These are phyloP conservation scores for Metschnikowia kofuensis DNA, from an alignment of 805 yeast species.

Conservation along the genomic window DNA sequence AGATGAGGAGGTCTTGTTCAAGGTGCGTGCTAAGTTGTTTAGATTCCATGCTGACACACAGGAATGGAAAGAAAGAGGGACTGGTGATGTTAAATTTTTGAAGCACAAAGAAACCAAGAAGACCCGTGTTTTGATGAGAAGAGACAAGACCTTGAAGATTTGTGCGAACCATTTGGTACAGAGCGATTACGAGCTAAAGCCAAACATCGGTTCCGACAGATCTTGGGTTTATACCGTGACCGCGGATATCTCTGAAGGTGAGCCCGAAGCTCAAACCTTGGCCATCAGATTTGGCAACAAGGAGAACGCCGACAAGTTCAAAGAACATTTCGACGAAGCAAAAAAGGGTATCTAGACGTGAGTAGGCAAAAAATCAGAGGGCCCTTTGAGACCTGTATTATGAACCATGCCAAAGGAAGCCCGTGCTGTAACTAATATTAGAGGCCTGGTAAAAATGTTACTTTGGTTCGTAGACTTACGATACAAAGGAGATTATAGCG, in stretches of 20 bases:
- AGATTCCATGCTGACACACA: conserved; percentile 78
- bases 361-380: neutral
- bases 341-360: conserved; percentile 35
- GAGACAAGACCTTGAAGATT: conserved; percentile 96
- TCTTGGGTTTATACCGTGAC: conserved; percentile 97
- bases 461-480: too few relatives aligned
- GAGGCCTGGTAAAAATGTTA: too few relatives aligned
- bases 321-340: conserved; percentile 86
- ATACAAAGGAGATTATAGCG: too few relatives aligned
- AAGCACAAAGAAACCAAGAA: conserved; percentile 80
- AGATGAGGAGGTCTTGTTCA: conserved; percentile 76
- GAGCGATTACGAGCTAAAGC: conserved; percentile 77
- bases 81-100: conserved; percentile 95
- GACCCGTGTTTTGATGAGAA: conserved; percentile 94
- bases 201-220: conserved; percentile 96
- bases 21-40: conserved; percentile 93
- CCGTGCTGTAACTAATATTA: too few relatives aligned
- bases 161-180: conserved; percentile 94
- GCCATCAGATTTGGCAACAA: conserved; percentile 93
- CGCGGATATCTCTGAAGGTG: conserved; percentile 94
- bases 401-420: too few relatives aligned
- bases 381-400: too few relatives aligned
- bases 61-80: conserved; percentile 99
- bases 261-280: conserved; percentile 91
- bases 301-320: conserved; percentile 93